These are phyloP conservation scores for Sungouiozyma intestinalis DNA, from an alignment of 805 yeast species.

Conservation along the genomic window DNA sequence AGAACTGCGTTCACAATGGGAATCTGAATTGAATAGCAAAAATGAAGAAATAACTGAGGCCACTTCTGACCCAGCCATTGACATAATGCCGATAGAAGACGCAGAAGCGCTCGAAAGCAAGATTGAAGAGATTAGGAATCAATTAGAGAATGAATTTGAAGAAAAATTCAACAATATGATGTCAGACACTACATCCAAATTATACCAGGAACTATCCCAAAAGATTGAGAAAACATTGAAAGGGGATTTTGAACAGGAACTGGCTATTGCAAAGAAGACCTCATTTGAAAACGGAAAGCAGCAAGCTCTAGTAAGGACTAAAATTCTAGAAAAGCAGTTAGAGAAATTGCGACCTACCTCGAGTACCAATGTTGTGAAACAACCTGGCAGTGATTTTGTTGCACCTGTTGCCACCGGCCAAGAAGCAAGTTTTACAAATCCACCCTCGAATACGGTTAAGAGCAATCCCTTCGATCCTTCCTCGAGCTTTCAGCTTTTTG, in stretches of 20 bases:
- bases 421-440: neutral
- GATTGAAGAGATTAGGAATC: conserved; percentile 11
- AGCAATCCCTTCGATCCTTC: neutral
- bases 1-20: neutral
- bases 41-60: conserved; percentile 25
- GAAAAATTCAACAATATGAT: conserved; percentile 6
- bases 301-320: conserved; percentile 16
- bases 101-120: conserved; percentile 27
- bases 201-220: conserved; percentile 4
- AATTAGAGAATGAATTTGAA: conserved; percentile 6
- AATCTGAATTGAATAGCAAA: neutral
- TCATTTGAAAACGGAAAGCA: conserved; percentile 19
- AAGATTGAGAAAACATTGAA: conserved; percentile 10
- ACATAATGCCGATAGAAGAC: neutral
- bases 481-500: neutral
- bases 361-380: conserved; percentile 4
- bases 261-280: conserved; percentile 6
- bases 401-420: conserved; percentile 1
- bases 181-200: conserved; percentile 2
- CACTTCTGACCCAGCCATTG: no score
- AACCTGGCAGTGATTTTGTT: conserved; percentile 6
- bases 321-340: conserved; percentile 21
- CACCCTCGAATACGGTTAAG: neutral
- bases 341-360: conserved; percentile 15
- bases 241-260: conserved; percentile 6